These are phyloP conservation scores for Nitzschia inconspicua DNA, from an alignment of 108 stramenopile genomes.

Conservation along the genomic window DNA sequence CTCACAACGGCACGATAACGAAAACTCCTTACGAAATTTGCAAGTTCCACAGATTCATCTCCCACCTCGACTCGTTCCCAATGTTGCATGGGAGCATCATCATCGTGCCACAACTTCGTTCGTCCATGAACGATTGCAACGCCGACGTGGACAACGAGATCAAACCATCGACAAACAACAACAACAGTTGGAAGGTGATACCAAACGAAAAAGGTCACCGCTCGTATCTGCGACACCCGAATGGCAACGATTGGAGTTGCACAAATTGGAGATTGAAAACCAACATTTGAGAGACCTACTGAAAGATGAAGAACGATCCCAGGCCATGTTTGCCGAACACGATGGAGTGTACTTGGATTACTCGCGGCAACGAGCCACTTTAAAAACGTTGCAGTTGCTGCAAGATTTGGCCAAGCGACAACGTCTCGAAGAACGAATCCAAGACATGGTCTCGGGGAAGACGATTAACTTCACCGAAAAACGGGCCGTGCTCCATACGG, in stretches of 20 bases:
- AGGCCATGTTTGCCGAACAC: constrained; percentile 74
- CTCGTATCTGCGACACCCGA: constrained; percentile 67
- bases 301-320: constrained; percentile 58
- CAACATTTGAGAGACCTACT: constrained; percentile 77
- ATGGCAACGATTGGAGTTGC: constrained; percentile 62
- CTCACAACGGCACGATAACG: neutral
- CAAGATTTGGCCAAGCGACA: constrained; percentile 72
- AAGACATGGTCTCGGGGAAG: constrained; percentile 89
- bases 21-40: neutral
- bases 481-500: constrained; percentile 96
- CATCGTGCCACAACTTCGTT: constrained; percentile 29
- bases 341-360: constrained; percentile 91
- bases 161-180: constrained; percentile 7
- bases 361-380: constrained; percentile 74
- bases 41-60: constrained; percentile 24
- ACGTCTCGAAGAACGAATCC: constrained; percentile 63
- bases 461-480: constrained; percentile 97
- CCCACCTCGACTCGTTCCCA: constrained; percentile 25
- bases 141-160: constrained; percentile 3
- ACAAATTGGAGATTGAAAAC: constrained; percentile 50
- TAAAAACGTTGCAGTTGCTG: constrained; percentile 78
- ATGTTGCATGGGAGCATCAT: constrained; percentile 41
- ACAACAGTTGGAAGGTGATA: neutral
- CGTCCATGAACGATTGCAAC: constrained; percentile 18
- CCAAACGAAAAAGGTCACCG: neutral